Conservation (phyloP, 345 rosid species). For the Euphorbia peplus region DNA sequence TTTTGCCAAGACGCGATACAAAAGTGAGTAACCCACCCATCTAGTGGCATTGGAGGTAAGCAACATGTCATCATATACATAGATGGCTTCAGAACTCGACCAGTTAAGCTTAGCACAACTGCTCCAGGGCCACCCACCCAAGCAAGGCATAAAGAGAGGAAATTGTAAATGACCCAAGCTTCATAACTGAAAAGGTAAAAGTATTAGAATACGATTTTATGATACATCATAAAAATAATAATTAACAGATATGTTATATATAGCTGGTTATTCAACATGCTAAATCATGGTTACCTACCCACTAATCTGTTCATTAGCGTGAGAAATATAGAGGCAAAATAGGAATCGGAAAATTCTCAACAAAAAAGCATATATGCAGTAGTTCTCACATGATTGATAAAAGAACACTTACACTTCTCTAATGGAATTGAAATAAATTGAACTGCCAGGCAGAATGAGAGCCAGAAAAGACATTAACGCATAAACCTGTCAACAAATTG, state of each 20-base stretch:
- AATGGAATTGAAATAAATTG: constrained; percentile 90
- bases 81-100: constrained; percentile 79
- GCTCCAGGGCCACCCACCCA: constrained; percentile 99
- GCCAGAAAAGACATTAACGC: constrained; percentile 88
- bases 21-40: constrained; percentile 62
- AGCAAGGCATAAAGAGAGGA: constrained; percentile 83
- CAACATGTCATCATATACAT: constrained; percentile 89
- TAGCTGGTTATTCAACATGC: not conserved
- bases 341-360: not conserved
- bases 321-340: not conserved
- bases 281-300: not conserved
- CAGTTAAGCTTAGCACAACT: constrained; percentile 85
- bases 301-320: not conserved
- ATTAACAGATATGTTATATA: not conserved
- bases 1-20: not conserved
- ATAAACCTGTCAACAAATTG: constrained; percentile 56
- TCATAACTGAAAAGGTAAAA: constrained; percentile 62
- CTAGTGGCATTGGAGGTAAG: constrained; percentile 75
- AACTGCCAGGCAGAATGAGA: constrained; percentile 62
- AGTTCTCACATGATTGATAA: not conserved
- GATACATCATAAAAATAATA: not conserved
- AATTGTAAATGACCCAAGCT: constrained; percentile 98
- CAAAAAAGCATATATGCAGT: not conserved
- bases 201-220: not conserved
- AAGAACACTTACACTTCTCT: constrained; percentile 82